These are phyloP conservation scores for Ganoderma lucidum DNA, from an alignment of 1,284 basidiomycete genomes.

Conservation along the genomic window DNA sequence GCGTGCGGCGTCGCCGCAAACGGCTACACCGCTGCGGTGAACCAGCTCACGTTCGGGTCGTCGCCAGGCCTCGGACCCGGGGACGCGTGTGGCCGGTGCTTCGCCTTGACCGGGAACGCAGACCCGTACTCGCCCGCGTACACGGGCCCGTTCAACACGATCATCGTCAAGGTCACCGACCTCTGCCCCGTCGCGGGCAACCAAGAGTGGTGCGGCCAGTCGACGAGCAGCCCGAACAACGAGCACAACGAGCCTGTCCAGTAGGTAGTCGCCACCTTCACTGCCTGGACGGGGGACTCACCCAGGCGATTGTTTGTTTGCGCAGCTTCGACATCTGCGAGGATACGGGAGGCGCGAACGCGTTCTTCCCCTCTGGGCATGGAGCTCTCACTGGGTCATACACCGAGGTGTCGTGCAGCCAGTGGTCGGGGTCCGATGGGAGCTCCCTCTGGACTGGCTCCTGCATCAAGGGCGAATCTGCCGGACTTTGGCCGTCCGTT, in stretches of 20 bases:
- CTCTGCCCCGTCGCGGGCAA: constrained; percentile 58
- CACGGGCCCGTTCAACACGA: constrained; percentile 57
- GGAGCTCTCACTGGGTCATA: constrained; percentile 60
- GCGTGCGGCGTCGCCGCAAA: constrained; percentile 60
- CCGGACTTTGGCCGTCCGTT: constrained; percentile 55
- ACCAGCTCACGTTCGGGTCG: constrained; percentile 62
- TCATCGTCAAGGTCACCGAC: constrained; percentile 66
- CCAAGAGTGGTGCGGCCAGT: constrained; percentile 63
- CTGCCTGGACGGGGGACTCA: too few species aligned
- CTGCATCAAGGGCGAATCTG: constrained; percentile 57
- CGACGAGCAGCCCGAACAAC: constrained; percentile 51
- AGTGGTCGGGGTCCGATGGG: constrained; percentile 63
- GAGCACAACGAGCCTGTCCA: constrained; percentile 55
- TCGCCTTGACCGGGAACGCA: constrained; percentile 54
- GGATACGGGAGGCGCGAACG: constrained; percentile 58
- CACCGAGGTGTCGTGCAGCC: constrained; percentile 61
- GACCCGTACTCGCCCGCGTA: constrained; percentile 62
- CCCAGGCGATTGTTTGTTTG: constrained; percentile 2
- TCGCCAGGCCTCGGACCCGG: constrained; percentile 57
- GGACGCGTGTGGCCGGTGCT: constrained; percentile 70
- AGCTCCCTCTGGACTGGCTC: constrained; percentile 54
- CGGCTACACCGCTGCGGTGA: constrained; percentile 65
- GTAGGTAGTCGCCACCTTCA: too few species aligned
- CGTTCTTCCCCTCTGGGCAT: constrained; percentile 65
- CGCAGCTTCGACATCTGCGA: constrained; percentile 66